Base-by-base conservation (phyloP, 257 asterid species). In the Solanum megistacrolobum region DNA sequence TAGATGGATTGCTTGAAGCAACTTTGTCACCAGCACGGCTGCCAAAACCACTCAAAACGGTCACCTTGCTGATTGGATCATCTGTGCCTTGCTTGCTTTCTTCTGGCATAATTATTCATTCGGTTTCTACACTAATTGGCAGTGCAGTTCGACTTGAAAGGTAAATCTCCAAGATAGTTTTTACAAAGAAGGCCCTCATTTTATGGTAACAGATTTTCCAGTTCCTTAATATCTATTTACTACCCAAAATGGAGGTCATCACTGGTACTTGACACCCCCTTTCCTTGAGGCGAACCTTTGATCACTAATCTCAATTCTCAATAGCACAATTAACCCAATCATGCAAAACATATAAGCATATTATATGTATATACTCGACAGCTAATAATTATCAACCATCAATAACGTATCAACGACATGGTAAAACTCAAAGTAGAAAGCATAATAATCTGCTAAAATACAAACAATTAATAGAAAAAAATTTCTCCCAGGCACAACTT, bases 1-100 rank as follows among this genome's bases (percentile, higher is more conserved):
- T 89, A 97, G 99, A 96, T 94, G 99, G 99, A 78, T 91, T 97
- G 90, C 98, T 97, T 58, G 99, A 97, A 92, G 99, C 99, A 92
- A 97, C 99, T 75, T 90, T 97, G 85, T 94, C 99, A 55, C 98
- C 99, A 87, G 86, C 92, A 78, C 95, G 98, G 93, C 90, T 95
- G 88, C 99, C 99, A 8, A 94, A 89, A 93, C 98, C 97, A 23
- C 98, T 97, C 87, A 97, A 97, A 93, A 94, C 95, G 18, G 90
- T 92, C 55, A 97, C 99, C 76, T 89, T 97, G 92, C 86, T 97
- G 91, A 89, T 97, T 73, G 95, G 98, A 84, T 91, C 90, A 90
- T 90, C 92, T 87, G 89, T 95, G 65, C 99, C 99, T 9, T 90
- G 94, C 88, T 76, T 96, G 86, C 88, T 96, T 85, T 92, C 99